phyloP scores from a whole-genome alignment of 176 grass and related monocot genomes.

The Typha latifolia region DNA sequence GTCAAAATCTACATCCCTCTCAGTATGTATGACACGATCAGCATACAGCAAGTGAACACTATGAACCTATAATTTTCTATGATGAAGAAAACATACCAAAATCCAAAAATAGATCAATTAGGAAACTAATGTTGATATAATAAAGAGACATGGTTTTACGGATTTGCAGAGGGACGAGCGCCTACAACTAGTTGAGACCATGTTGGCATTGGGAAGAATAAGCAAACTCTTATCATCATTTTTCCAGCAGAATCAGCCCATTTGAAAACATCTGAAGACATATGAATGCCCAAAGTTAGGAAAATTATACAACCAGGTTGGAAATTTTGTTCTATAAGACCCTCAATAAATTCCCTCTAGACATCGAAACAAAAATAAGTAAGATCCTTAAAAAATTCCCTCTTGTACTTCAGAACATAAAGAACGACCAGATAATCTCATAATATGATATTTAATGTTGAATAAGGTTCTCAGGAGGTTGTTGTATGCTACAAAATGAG shows the following conservation, averaged over 20 bases:
- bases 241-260: conserved; percentile 75
- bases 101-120: neutral
- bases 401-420: neutral
- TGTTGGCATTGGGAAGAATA: conserved; percentile 83
- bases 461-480: neutral
- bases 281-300: conserved; percentile 1
- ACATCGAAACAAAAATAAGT: too few relatives aligned
- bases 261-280: conserved; percentile 56
- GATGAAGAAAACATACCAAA: too few relatives aligned
- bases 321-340: neutral
- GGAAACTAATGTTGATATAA: neutral
- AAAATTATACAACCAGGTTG: conserved; percentile 11
- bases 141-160: neutral
- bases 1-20: too few relatives aligned
- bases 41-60: neutral
- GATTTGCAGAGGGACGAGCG: neutral
- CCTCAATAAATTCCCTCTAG: too few relatives aligned
- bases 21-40: too few relatives aligned
- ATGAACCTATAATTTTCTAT: neutral
- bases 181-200: conserved; percentile 65
- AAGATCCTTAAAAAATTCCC: neutral
- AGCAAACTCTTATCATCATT: conserved; percentile 80
- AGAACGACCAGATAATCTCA: neutral
- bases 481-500: neutral
- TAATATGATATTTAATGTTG: neutral